phyloP scores from a whole-genome alignment of 345 rosid genomes.

The Carallia brachiata region DNA sequence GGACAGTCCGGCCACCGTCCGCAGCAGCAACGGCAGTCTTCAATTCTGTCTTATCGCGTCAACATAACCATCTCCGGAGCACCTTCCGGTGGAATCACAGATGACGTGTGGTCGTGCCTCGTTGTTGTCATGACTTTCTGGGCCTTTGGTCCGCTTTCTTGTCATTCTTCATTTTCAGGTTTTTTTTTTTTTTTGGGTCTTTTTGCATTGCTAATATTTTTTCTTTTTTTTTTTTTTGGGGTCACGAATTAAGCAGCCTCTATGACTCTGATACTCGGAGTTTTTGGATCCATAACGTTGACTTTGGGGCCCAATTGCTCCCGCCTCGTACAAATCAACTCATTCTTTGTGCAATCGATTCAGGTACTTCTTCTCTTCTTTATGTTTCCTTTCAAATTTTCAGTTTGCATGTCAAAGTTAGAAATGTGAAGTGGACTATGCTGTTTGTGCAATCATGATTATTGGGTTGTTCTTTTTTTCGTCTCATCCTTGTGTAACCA shows the following conservation, averaged over 20 bases:
- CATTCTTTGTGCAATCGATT: constrained; percentile 48
- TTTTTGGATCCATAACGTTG: constrained; percentile 43
- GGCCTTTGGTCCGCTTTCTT: constrained; percentile 45
- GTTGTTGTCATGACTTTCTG: constrained; percentile 40
- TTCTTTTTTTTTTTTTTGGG: background rate
- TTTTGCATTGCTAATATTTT: background rate
- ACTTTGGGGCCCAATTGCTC: constrained; percentile 48
- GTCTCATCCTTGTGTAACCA: no score
- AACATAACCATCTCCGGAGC: constrained; percentile 27
- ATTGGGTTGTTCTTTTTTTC: no score
- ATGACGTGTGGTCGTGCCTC: constrained; percentile 48
- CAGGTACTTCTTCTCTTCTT: constrained; percentile 27
- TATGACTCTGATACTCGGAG: constrained; percentile 49
- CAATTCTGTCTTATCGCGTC: constrained; percentile 23
- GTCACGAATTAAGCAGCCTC: constrained; percentile 38
- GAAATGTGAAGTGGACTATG: background rate
- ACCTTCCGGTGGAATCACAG: constrained; percentile 15
- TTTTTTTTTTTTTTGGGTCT: background rate
- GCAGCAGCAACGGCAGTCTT: constrained; percentile 11
- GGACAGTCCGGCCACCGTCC: constrained; percentile 8
- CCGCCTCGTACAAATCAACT: constrained; percentile 35
- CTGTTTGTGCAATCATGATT: background rate
- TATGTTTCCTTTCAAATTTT: constrained; percentile 2
- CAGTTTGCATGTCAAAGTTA: no score
- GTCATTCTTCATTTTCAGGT: background rate